phyloP scores from a whole-genome alignment of 768 basidiomycete species.

The Leccinum truebloodii region DNA sequence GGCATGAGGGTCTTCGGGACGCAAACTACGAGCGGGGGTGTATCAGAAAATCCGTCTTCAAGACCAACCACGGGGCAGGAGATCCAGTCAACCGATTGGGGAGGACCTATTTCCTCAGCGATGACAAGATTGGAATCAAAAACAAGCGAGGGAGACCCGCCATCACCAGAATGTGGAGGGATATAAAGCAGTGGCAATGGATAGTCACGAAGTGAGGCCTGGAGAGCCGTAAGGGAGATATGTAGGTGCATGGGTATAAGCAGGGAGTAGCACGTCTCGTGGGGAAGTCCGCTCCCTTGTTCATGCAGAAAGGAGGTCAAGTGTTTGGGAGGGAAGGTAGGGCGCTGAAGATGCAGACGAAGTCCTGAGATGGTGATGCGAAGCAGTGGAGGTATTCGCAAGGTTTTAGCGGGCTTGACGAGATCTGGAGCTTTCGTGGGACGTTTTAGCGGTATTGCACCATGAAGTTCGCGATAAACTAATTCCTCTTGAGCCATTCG shows the following conservation, averaged over 20 bases:
- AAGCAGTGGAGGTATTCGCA: slow-evolving; percentile 63
- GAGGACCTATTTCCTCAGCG: slow-evolving; percentile 81
- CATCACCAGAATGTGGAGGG: slow-evolving; percentile 42
- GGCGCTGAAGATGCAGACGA: slow-evolving; percentile 52
- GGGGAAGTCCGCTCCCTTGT: slow-evolving; percentile 68
- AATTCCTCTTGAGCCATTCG: slow-evolving; percentile 50
- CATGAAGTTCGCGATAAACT: slow-evolving; percentile 47
- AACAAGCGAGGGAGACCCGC: slow-evolving; percentile 49
- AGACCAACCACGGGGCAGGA: slow-evolving; percentile 63
- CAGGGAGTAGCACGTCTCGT: slow-evolving; percentile 70
- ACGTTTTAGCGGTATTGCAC: slow-evolving; percentile 33
- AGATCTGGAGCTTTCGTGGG: slow-evolving; percentile 43
- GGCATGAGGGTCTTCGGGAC: slow-evolving; percentile 95
- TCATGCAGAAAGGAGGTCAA: slow-evolving; percentile 66
- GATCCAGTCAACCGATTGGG: slow-evolving; percentile 69
- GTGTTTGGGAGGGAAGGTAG: slow-evolving; percentile 55
- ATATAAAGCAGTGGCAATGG: slow-evolving; percentile 83
- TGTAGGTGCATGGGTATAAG: slow-evolving; percentile 81
- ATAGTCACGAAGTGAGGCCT: slow-evolving; percentile 78
- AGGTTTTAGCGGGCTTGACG: slow-evolving; percentile 38
- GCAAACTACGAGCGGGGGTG: slow-evolving; percentile 53
- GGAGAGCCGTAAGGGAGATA: slow-evolving; percentile 62
- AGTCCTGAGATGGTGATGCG: slow-evolving; percentile 64
- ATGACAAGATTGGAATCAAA: slow-evolving; percentile 81
- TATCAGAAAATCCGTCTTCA: slow-evolving; percentile 51